phyloP scores from a whole-genome alignment of 2,329 filamentous ascomycete species.

The Fusarium nematophilum region DNA sequence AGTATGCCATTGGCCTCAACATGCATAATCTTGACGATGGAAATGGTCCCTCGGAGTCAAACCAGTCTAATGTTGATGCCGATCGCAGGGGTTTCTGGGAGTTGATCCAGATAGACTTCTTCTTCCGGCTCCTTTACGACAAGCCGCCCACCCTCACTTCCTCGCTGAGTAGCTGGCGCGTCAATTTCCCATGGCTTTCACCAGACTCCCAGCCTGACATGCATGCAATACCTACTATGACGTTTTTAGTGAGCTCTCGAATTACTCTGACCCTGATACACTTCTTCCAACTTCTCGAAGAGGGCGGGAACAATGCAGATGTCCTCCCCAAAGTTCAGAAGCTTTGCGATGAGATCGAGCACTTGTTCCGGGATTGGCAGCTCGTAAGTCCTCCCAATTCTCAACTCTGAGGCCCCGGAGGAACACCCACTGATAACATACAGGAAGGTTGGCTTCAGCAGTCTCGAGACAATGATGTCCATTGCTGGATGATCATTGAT shows the following conservation, averaged over 20 bases:
- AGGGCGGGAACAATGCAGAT: background rate
- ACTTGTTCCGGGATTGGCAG: slow-evolving; percentile 8
- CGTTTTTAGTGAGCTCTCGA: slow-evolving; percentile 7
- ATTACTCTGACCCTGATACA: slow-evolving; percentile 5
- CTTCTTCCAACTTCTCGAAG: slow-evolving; percentile 5
- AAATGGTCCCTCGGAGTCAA: background rate
- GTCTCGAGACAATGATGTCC: slow-evolving; percentile 4
- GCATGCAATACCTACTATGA: slow-evolving; percentile 5
- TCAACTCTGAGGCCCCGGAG: background rate
- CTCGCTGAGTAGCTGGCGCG: slow-evolving; percentile 10
- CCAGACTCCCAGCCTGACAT: slow-evolving; percentile 13
- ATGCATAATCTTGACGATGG: slow-evolving; percentile 16
- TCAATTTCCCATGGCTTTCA: slow-evolving; percentile 15
- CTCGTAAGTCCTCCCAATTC: background rate
- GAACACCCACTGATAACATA: background rate
- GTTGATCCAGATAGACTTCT: slow-evolving; percentile 13
- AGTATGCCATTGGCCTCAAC: slow-evolving; percentile 13
- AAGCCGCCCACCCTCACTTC: background rate
- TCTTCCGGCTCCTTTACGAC: slow-evolving; percentile 13
- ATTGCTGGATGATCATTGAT: slow-evolving; percentile 11
- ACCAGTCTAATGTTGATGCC: background rate
- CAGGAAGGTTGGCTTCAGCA: slow-evolving; percentile 17
- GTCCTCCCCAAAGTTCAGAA: background rate
- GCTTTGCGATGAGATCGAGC: slow-evolving; percentile 1
- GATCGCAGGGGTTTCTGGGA: slow-evolving; percentile 15